A percentile compares a stretch with the other conserved stretches of the same genome.
These are phyloP conservation scores for Artemisia annua DNA, from an alignment of 129 eudicot genomes.

Conservation along the genomic window DNA sequence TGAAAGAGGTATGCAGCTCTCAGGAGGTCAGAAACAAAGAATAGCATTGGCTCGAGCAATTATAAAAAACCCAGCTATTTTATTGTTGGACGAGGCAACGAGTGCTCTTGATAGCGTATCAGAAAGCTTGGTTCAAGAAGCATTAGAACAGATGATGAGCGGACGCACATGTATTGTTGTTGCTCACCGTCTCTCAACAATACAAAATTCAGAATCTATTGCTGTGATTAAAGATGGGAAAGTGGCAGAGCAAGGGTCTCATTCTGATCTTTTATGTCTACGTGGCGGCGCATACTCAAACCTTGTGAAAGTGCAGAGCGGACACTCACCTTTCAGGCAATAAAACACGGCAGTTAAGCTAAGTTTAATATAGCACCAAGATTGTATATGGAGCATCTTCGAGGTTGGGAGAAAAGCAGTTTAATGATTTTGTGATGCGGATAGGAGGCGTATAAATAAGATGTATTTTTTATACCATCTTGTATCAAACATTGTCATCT, in stretches of 20 bases:
- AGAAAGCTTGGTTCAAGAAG: slow-evolving; percentile 73
- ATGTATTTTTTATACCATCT: not conserved
- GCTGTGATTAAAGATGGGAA: slow-evolving; percentile 66
- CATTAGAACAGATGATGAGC: slow-evolving; percentile 68
- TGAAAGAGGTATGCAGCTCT: slow-evolving; percentile 67
- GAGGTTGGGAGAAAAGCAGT: not conserved
- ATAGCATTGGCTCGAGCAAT: slow-evolving; percentile 73
- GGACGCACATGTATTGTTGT: slow-evolving; percentile 65
- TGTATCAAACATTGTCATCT: not conserved
- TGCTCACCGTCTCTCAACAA: slow-evolving; percentile 73
- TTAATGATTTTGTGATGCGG: slow-evolving; percentile 6
- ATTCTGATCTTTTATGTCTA: slow-evolving; percentile 52
- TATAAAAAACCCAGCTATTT: slow-evolving; percentile 60
- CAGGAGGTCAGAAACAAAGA: slow-evolving; percentile 82
- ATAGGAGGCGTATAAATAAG: slow-evolving; percentile 5
- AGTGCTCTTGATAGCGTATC: slow-evolving; percentile 69
- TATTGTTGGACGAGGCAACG: slow-evolving; percentile 67
- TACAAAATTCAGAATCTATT: slow-evolving; percentile 58
- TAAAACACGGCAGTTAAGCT: not conserved
- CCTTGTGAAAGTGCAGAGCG: slow-evolving; percentile 52
- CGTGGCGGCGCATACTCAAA: slow-evolving; percentile 50
- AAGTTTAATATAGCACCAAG: not conserved
- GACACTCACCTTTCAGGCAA: slow-evolving; percentile 38
- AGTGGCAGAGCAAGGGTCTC: slow-evolving; percentile 71
- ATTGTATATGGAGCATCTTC: not conserved